Evolutionary conservation across 169 alveolate species (phyloP).

Genomic region (Pseudocohnilembus persalinus): DNA sequence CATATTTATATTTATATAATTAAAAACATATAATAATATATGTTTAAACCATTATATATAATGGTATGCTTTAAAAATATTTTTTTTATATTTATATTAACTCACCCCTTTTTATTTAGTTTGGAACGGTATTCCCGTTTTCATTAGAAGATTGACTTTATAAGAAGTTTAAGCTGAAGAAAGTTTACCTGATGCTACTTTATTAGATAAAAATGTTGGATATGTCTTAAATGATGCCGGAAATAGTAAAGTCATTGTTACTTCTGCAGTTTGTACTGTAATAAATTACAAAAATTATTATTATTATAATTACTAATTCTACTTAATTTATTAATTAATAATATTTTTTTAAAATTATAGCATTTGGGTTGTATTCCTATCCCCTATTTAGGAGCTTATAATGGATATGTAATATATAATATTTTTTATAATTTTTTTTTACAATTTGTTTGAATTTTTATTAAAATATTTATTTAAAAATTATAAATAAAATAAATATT

Average conservation of each 20-base stretch:
- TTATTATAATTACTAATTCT: neutral
- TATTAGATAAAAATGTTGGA: constrained; percentile 60
- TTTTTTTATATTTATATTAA: too few species aligned
- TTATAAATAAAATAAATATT: neutral
- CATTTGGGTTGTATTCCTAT: constrained; percentile 86
- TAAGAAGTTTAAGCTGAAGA: constrained; percentile 68
- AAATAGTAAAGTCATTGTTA: constrained; percentile 76
- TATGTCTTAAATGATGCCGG: constrained; percentile 72
- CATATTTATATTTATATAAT: too few species aligned
- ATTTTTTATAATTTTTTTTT: neutral
- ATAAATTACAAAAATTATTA: too few species aligned
- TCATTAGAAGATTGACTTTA: constrained; percentile 76
- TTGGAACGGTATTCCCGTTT: constrained; percentile 83
- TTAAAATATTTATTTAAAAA: neutral
- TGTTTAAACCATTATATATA: too few species aligned
- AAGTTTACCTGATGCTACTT: constrained; percentile 52
- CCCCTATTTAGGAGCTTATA: constrained; percentile 82
- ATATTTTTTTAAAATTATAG: neutral
- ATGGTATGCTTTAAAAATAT: too few species aligned
- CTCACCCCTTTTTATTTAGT: constrained; percentile 4
- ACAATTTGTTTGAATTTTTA: too few species aligned
- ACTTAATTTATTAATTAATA: too few species aligned
- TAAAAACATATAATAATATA: neutral
- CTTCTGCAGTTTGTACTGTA: constrained; percentile 76
- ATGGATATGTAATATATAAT: constrained; percentile 18